Evolutionary conservation across 1,284 basidiomycete genomes (phyloP), one percentile per base, ranked within the genome.

Genomic region (Schizophyllum amplum): DNA sequence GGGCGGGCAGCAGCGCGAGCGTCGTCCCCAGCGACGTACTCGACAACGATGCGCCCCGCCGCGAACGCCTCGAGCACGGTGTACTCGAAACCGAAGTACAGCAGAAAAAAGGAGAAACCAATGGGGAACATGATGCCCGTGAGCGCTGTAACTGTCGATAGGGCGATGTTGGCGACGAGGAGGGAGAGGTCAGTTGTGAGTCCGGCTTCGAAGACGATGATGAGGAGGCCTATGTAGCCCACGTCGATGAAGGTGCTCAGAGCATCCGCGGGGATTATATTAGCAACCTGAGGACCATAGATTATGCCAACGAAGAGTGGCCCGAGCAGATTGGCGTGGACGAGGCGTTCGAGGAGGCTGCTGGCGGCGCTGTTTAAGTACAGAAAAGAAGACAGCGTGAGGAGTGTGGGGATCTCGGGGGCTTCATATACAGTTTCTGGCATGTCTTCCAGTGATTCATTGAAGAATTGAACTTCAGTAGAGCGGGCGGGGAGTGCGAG

Each of bases 1-100:
- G 65, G 20, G 71, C 69, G 13, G 68, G 67, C 42, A 75, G 62
- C 22, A 75, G 62, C 1, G 71, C 67, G 9, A 75, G 62, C 0
- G 72, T 74, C 27, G 74, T 75, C 2, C 72, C 74, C 1, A 75
- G 63, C 0, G 73, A 75, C 1, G 74, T 74, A 1, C 72, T 73
- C 55, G 69, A 71, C n/a, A 73, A 61, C 13, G 72, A 66, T 17
- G 71, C 71, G 9, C 75, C n/a, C 75, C 1, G 72, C 71, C 4
- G 69, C 69, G 57, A 77, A 75, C 1, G 70, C 64, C 54, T 71
- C 69, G 21, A 73, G 55, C 1, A 61, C 46, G 0, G 64, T 58
- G 57, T 71, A 74, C 4, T 66, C 66, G 55, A 63, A 75, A 47
- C 68, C 71, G 51, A 67, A 63, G 57, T 68, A 61, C 46, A 75